Base-by-base conservation (phyloP, 1,139 yeast genomes). In the Pichia sp. region DNA sequence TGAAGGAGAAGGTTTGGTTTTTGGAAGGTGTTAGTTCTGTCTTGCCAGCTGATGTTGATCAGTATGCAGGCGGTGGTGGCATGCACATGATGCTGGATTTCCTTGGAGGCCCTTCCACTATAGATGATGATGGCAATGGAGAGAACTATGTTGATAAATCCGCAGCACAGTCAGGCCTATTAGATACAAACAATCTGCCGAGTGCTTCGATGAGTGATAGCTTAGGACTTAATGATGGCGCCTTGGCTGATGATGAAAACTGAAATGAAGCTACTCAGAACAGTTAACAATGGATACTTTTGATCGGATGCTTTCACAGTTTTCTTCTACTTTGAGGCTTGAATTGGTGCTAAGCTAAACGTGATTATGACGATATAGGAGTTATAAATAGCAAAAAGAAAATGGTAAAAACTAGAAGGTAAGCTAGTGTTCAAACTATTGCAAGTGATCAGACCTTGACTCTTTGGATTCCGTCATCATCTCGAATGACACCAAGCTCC, bases 1-100 rank as follows among this genome's bases (percentile, higher is more conserved):
- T 83, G 81, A 84, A 82, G 54, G 93, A 86, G 50, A 74, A 75
- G 49, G 94, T 87, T 13, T 88, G 97, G 97, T 88, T 88, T 50
- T 66, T 88, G 46, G 95, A 87, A 58, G 96, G 96, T 2, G 94
- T 88, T 3, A 74, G 93, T 5, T 77, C 77, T 42, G 94, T 86
- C 1, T 66, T 88, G 35, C 93, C 93, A 0, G 87, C 74, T 13
- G 87, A 82, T 56, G 93, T 82, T 16, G 93, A 82, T 45, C 85
- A 81, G 49, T 82, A 82, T 52, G 76, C 84, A 13, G 91, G 91
- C 11, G 91, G 91, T 35, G 91, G 93, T 34, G 91, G 91, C 44
- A 80, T 80, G 86, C 86, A 81, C 53, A 82, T 82, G 91, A 82
- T 82, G 93, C 64, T 82, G 59, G 91, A 82, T 57, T 82, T 82